Conservation (phyloP, 2,329 filamentous ascomycete species). For the Lojkania enalia region DNA sequence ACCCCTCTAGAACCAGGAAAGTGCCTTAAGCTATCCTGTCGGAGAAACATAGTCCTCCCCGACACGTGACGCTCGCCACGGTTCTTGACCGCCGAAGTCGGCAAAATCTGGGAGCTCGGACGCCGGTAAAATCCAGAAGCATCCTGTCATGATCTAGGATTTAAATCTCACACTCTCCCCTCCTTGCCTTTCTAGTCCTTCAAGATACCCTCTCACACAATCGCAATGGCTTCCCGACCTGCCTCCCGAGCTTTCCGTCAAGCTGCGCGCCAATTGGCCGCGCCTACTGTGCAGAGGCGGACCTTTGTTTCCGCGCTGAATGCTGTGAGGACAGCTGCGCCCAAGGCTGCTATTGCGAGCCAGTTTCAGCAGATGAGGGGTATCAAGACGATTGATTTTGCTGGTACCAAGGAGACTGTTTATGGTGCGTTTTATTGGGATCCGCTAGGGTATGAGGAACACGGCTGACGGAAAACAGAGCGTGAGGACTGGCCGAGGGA, state of each 20-base stretch:
- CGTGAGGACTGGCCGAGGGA: slow-evolving; percentile 97
- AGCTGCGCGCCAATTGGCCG: slow-evolving; percentile 59
- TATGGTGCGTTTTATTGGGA: slow-evolving; percentile 65
- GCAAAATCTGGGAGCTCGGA: slow-evolving; percentile 4
- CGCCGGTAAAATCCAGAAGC: slow-evolving; percentile 21
- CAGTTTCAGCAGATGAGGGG: slow-evolving; percentile 74
- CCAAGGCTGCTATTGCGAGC: slow-evolving; percentile 50
- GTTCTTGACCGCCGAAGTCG: slow-evolving; percentile 17
- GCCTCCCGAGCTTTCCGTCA: slow-evolving; percentile 65
- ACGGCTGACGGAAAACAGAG: slow-evolving; percentile 61
- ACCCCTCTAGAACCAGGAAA: no score
- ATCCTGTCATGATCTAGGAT: slow-evolving; percentile 17
- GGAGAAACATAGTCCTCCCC: slow-evolving; percentile 4
- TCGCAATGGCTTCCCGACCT: slow-evolving; percentile 77
- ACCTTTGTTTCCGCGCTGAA: slow-evolving; percentile 63
- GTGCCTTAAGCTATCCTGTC: no score
- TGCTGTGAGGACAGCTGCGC: slow-evolving; percentile 52
- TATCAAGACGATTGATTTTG: slow-evolving; percentile 99
- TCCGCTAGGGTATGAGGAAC: slow-evolving; percentile 19
- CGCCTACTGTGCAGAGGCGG: slow-evolving; percentile 56
- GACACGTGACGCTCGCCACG: slow-evolving; percentile 4
- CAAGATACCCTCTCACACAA: slow-evolving; percentile 46
- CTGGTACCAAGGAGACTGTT: slow-evolving; percentile 90
- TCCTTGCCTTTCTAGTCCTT: slow-evolving; percentile 9
- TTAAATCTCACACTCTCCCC: slow-evolving; percentile 32